phyloP scores from a whole-genome alignment of 495 filamentous ascomycete genomes.

The Usnea hakonensis region DNA sequence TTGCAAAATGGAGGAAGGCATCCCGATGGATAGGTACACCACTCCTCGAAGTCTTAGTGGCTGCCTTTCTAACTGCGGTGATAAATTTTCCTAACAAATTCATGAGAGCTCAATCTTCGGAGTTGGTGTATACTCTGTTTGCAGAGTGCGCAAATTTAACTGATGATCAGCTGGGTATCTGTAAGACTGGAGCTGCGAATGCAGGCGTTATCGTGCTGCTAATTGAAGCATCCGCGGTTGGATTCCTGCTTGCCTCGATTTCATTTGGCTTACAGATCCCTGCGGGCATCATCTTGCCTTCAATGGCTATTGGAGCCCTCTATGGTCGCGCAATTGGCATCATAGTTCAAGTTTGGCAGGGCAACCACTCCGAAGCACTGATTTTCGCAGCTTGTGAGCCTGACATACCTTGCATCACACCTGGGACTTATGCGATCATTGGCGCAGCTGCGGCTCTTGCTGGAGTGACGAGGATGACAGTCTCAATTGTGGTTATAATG shows the following conservation, averaged over 20 bases:
- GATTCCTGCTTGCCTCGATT: slow-evolving; percentile 75
- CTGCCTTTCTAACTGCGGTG: slow-evolving; percentile 72
- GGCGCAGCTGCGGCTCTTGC: slow-evolving; percentile 91
- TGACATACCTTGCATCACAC: slow-evolving; percentile 84
- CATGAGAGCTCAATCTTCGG: slow-evolving; percentile 85
- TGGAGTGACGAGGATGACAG: slow-evolving; percentile 96
- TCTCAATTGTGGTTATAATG: slow-evolving; percentile 98
- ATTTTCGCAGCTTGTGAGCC: slow-evolving; percentile 75
- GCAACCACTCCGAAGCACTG: slow-evolving; percentile 64
- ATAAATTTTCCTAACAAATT: slow-evolving; percentile 94
- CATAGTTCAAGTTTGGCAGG: slow-evolving; percentile 81
- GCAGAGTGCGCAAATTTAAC: slow-evolving; percentile 72
- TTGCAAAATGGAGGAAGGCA: slow-evolving; percentile 72
- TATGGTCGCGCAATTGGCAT: slow-evolving; percentile 89
- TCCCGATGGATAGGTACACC: slow-evolving; percentile 54
- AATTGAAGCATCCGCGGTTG: slow-evolving; percentile 68
- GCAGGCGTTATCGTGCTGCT: slow-evolving; percentile 71
- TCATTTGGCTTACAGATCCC: slow-evolving; percentile 97
- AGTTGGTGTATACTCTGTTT: slow-evolving; percentile 88
- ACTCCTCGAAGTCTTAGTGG: slow-evolving; percentile 63
- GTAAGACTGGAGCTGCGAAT: slow-evolving; percentile 63
- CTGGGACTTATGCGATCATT: slow-evolving; percentile 92
- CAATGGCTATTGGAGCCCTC: slow-evolving; percentile 92
- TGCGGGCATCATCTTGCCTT: slow-evolving; percentile 91
- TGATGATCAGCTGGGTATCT: slow-evolving; percentile 82